A percentile compares a stretch with the other conserved stretches of the same genome.
Conservation (phyloP, 1,284 basidiomycete genomes). For the Melampsora abietis-canadensis region DNA sequence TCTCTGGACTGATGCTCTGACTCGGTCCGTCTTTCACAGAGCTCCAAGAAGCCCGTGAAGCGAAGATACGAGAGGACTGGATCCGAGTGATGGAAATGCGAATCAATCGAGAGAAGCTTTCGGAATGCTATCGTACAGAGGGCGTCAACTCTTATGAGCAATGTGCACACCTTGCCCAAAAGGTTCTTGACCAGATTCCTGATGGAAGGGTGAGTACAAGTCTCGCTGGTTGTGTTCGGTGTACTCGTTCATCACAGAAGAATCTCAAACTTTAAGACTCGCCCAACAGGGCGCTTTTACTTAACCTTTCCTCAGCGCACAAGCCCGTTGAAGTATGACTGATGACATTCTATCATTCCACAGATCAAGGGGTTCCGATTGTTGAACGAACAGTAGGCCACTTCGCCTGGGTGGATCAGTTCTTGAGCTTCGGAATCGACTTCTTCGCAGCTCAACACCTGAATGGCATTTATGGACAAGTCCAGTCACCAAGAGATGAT, state of each 20-base stretch:
- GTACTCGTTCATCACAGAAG: too few species aligned
- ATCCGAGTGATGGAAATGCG: constrained; percentile 40
- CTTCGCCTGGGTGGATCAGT: too few species aligned
- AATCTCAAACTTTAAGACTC: too few species aligned
- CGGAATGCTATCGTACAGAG: constrained; percentile 43
- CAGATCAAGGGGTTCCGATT: constrained; percentile 5
- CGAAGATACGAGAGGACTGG: constrained; percentile 41
- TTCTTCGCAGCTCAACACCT: too few species aligned
- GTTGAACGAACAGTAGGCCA: neutral
- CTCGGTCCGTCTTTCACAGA: constrained; percentile 6
- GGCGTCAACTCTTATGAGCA: constrained; percentile 43
- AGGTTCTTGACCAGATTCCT: constrained; percentile 37
- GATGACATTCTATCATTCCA: neutral
- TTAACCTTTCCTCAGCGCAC: too few species aligned
- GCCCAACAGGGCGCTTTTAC: neutral
- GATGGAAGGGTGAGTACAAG: constrained; percentile 30
- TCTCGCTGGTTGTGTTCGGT: too few species aligned
- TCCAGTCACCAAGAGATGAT: too few species aligned
- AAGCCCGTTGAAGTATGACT: too few species aligned
- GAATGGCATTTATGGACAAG: too few species aligned
- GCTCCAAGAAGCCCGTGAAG: constrained; percentile 28
- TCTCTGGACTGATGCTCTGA: neutral
- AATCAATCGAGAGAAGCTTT: constrained; percentile 37
- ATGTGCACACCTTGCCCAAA: constrained; percentile 43
- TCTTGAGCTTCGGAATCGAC: too few species aligned